Percentiles rank a stretch among this genome's conserved stretches.
Evolutionary conservation across 2,329 filamentous ascomycete species (phyloP).

Genomic region (Pseudocercospora vitis): DNA sequence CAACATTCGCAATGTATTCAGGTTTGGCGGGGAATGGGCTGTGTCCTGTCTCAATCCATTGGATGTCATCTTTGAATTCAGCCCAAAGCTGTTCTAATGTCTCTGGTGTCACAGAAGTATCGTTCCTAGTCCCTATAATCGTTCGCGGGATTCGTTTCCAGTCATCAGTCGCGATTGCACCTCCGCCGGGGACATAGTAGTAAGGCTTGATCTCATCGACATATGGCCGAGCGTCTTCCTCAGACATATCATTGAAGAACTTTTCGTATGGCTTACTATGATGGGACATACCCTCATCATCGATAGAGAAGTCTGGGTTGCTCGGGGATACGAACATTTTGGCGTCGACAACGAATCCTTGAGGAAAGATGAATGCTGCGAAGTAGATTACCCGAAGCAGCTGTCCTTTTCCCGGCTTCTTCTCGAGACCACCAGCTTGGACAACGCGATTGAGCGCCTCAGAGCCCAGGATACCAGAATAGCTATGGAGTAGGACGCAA

Average conservation of each 20-base stretch:
- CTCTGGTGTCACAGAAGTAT: constrained; percentile 1
- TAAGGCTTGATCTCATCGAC: constrained; percentile 13
- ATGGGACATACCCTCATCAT: constrained; percentile 4
- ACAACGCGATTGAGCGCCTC: constrained; percentile 20
- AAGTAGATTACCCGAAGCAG: constrained; percentile 16
- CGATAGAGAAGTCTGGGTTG: constrained; percentile 9
- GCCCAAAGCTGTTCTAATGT: constrained; percentile 14
- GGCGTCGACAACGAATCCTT: constrained; percentile 8
- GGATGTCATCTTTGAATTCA: constrained; percentile 9
- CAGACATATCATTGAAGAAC: constrained; percentile 16
- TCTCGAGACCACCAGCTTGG: constrained; percentile 7
- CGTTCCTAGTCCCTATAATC: constrained; percentile 12
- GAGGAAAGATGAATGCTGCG: constrained; percentile 10
- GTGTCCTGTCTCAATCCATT: constrained; percentile 18
- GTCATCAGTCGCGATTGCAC: constrained; percentile 11
- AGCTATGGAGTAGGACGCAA: constrained; percentile 12
- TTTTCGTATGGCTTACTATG: constrained; percentile 8
- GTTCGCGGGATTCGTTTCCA: constrained; percentile 13
- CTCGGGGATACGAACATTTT: constrained; percentile 10
- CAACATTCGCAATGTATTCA: constrained; percentile 9
- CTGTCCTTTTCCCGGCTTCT: constrained; percentile 1
- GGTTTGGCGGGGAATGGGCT: constrained; percentile 13
- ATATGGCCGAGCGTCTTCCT: constrained; percentile 11
- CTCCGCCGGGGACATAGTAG: constrained; percentile 14
- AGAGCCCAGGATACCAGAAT: constrained; percentile 9